These are phyloP conservation scores for Cucurbita maxima DNA, from an alignment of 306 rosid genomes.

Conservation along the genomic window DNA sequence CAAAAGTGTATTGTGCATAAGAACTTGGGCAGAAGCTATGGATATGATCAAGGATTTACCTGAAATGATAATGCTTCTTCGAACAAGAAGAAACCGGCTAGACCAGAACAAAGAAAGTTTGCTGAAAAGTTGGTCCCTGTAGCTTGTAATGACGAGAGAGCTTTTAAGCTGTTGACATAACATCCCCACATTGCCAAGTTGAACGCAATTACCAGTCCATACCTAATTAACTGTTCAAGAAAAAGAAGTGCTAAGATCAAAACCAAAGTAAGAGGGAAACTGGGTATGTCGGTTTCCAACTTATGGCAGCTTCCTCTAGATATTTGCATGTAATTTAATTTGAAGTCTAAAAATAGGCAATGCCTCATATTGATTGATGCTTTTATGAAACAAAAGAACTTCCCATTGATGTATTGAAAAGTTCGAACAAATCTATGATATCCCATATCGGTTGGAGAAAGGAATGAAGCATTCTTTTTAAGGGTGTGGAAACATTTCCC, in stretches of 20 bases:
- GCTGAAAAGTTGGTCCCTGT: slow-evolving; percentile 81
- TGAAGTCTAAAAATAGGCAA: neutral
- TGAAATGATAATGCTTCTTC: slow-evolving; percentile 46
- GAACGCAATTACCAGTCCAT: slow-evolving; percentile 39
- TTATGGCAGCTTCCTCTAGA: neutral
- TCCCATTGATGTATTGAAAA: neutral
- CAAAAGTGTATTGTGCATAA: neutral
- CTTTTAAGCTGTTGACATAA: slow-evolving; percentile 73
- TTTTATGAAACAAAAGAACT: neutral
- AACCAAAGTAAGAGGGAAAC: neutral
- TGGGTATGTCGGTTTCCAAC: neutral
- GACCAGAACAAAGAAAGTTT: slow-evolving; percentile 74
- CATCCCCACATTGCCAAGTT: slow-evolving; percentile 80
- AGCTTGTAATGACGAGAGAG: slow-evolving; percentile 76
- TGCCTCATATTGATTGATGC: neutral
- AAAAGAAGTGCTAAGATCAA: neutral
- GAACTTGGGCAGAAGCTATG: neutral
- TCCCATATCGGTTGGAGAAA: too few species aligned
- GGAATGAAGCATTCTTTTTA: too few species aligned
- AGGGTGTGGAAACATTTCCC: too few species aligned
- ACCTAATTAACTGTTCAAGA: slow-evolving; percentile 39
- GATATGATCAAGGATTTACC: slow-evolving; percentile 21
- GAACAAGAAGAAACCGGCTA: slow-evolving; percentile 63
- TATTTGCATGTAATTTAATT: neutral
- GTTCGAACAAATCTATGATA: neutral